A percentile compares a stretch with the other conserved stretches of the same genome.
phyloP scores from a whole-genome alignment of 805 yeast genomes.

The Cyberlindnera japonica region DNA sequence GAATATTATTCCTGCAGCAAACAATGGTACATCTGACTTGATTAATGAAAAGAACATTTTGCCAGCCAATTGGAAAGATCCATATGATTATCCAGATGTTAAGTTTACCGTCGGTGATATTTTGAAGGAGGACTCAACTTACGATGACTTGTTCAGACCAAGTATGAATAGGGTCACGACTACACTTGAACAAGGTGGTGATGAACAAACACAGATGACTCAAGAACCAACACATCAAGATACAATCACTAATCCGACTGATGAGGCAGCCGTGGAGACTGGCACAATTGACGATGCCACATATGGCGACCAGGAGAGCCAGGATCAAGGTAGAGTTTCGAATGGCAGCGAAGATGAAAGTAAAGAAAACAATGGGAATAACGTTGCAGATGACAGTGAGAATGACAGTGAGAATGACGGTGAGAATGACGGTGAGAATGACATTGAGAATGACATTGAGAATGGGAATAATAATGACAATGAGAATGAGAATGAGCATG shows the following conservation, averaged over 20 bases:
- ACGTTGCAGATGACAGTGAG: no score
- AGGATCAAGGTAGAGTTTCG: no score
- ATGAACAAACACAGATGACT: neutral
- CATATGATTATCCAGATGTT: conserved; percentile 46
- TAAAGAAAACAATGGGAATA: no score
- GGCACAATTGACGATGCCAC: no score
- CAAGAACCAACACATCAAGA: neutral
- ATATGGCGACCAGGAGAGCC: no score
- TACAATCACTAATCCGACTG: no score
- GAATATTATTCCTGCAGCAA: conserved; percentile 45
- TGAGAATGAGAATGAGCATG: neutral
- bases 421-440: conserved; percentile 10
- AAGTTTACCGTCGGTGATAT: conserved; percentile 40
- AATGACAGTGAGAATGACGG: no score
- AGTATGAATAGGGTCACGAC: conserved; percentile 14
- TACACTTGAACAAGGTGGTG: conserved; percentile 12
- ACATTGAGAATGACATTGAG: neutral
- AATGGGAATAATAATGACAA: neutral
- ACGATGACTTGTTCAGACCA: conserved; percentile 39
- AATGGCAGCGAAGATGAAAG: no score
- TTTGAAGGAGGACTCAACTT: conserved; percentile 46
- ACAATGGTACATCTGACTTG: conserved; percentile 49
- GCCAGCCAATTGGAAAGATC: conserved; percentile 46
- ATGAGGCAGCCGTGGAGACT: no score
- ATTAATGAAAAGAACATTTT: conserved; percentile 30